A percentile compares a stretch with the other conserved stretches of the same genome.
These are phyloP conservation scores for Rhexocercosporidium sp. DNA, from an alignment of 2,329 filamentous ascomycete species.

Conservation along the genomic window DNA sequence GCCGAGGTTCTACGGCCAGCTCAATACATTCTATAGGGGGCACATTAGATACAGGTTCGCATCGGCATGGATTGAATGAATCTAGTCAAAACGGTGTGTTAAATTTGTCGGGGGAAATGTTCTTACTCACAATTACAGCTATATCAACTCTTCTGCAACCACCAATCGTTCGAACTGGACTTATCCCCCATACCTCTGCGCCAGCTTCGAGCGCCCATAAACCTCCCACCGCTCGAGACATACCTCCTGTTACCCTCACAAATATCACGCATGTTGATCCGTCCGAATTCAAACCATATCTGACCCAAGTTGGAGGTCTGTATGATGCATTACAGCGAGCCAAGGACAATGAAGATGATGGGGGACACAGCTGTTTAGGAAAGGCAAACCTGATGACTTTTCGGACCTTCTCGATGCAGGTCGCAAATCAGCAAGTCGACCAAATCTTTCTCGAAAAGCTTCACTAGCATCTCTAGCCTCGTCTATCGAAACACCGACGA, in stretches of 20 bases:
- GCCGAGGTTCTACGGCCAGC: slow-evolving; percentile 84
- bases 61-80: slow-evolving; percentile 66
- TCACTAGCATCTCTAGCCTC: slow-evolving; percentile 50
- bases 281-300: slow-evolving; percentile 81
- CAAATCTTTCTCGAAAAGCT: slow-evolving; percentile 43
- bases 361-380: slow-evolving; percentile 43
- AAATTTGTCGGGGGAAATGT: neutral
- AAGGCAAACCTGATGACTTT: slow-evolving; percentile 46
- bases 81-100: slow-evolving; percentile 79
- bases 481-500: slow-evolving; percentile 37
- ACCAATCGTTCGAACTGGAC: slow-evolving; percentile 86
- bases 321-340: slow-evolving; percentile 89
- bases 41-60: slow-evolving; percentile 72
- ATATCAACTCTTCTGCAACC: slow-evolving; percentile 94
- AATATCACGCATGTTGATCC: slow-evolving; percentile 84
- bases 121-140: slow-evolving; percentile 53
- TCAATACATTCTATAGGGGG: slow-evolving; percentile 88
- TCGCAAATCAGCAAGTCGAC: slow-evolving; percentile 28
- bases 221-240: slow-evolving; percentile 84
- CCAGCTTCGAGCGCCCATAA: slow-evolving; percentile 75
- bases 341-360: slow-evolving; percentile 77
- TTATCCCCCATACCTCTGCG: slow-evolving; percentile 77
- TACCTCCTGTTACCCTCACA: slow-evolving; percentile 88
- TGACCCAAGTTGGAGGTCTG: slow-evolving; percentile 82
- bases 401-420: slow-evolving; percentile 46